Evolutionary conservation across 202 grass and related monocot species (phyloP).

Genomic region (Alloteropsis angusta): DNA sequence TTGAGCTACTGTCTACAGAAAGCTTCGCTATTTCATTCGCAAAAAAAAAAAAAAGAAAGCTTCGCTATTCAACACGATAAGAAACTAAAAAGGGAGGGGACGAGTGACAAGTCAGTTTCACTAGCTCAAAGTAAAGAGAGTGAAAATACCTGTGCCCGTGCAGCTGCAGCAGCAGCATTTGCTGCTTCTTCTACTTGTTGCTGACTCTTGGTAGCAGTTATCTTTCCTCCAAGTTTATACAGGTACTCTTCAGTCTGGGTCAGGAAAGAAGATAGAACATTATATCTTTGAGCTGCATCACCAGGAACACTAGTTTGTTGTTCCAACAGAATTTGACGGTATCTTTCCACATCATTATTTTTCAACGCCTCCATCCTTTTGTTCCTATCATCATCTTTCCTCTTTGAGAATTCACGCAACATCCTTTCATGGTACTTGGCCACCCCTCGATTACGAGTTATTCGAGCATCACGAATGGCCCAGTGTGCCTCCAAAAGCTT

Average conservation of each 20-base stretch:
- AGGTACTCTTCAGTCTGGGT: constrained; percentile 95
- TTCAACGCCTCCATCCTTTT: constrained; percentile 99
- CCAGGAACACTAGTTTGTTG: constrained; percentile 88
- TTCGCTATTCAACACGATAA: not conserved
- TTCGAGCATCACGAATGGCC: constrained; percentile 89
- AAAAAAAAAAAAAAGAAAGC: no score
- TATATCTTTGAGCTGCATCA: constrained; percentile 87
- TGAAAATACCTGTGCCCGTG: constrained; percentile 71
- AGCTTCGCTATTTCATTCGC: not conserved
- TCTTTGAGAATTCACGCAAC: constrained; percentile 95
- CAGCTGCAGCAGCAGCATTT: constrained; percentile 65
- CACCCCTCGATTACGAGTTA: constrained; percentile 80
- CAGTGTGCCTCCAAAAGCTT: constrained; percentile 95
- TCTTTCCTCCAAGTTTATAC: constrained; percentile 92
- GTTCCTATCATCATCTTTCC: constrained; percentile 84
- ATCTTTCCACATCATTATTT: constrained; percentile 97
- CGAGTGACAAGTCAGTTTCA: not conserved
- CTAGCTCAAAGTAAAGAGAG: constrained; percentile 11
- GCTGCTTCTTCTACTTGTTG: constrained; percentile 95
- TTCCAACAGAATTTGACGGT: constrained; percentile 88
- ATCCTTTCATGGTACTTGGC: constrained; percentile 99
- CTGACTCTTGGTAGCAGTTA: constrained; percentile 78
- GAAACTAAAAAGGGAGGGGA: not conserved
- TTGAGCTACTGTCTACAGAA: not conserved
- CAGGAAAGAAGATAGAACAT: constrained; percentile 94